These are phyloP conservation scores for Angomonas ambiguus DNA, from an alignment of 208 protist genomes.

Conservation along the genomic window DNA sequence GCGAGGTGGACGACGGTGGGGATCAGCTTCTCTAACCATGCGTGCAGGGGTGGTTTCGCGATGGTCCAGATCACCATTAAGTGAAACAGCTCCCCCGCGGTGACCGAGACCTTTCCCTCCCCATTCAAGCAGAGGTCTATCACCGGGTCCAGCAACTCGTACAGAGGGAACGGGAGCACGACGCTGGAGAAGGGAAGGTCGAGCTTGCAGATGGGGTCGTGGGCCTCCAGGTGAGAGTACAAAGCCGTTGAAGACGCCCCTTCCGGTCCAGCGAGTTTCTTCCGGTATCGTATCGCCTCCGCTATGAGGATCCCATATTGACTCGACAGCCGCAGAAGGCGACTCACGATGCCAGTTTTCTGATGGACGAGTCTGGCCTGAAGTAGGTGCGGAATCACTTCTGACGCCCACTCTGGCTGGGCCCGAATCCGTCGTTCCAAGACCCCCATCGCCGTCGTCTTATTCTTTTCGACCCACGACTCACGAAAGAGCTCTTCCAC, in stretches of 20 bases:
- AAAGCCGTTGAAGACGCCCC: not conserved
- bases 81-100: slow-evolving; percentile 87
- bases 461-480: not conserved
- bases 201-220: not conserved
- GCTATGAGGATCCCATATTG: slow-evolving; percentile 6
- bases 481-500: not conserved
- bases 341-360: not conserved
- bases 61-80: slow-evolving; percentile 68
- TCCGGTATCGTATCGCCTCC: not conserved
- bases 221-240: not conserved
- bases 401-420: not conserved
- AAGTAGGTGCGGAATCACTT: not conserved
- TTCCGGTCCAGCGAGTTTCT: not conserved
- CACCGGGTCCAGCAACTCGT: slow-evolving; percentile 57
- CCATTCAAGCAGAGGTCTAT: slow-evolving; percentile 54
- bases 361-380: not conserved
- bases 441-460: not conserved
- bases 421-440: not conserved
- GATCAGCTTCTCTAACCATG: slow-evolving; percentile 41
- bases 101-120: slow-evolving; percentile 58
- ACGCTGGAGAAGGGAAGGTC: not conserved
- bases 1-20: slow-evolving; percentile 55
- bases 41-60: slow-evolving; percentile 20
- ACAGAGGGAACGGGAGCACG: slow-evolving; percentile 41
- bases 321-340: not conserved